A percentile compares a stretch with the other conserved stretches of the same genome.
Conservation (phyloP, 208 protist species). For the Wallacemonas sp. region DNA sequence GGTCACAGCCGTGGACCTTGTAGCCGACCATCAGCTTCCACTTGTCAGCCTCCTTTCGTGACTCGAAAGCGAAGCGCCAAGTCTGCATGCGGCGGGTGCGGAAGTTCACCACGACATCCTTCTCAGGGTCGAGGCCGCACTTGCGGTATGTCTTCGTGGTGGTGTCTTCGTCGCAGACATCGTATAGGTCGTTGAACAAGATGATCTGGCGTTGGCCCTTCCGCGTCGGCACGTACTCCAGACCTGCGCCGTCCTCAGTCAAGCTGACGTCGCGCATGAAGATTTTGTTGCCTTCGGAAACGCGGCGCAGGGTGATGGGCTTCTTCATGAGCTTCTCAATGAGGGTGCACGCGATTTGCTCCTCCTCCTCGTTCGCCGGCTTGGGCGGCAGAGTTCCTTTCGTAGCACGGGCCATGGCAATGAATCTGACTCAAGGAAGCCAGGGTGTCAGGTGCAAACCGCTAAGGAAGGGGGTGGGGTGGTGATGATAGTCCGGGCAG, state of each 20-base stretch:
- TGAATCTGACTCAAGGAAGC: not conserved
- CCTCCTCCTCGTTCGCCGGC: conserved; percentile 18
- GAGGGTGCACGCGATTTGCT: conserved; percentile 10
- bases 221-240: conserved; percentile 48
- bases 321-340: conserved; percentile 17
- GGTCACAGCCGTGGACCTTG: conserved; percentile 12
- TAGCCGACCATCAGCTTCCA: conserved; percentile 45
- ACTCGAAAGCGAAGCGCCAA: conserved; percentile 37
- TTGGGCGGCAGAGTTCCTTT: conserved; percentile 14
- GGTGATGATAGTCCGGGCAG: no score
- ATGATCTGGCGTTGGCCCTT: conserved; percentile 36
- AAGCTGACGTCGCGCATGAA: conserved; percentile 23
- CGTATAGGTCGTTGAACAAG: conserved; percentile 48
- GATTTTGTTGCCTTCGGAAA: conserved; percentile 16
- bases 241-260: conserved; percentile 24
- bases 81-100: conserved; percentile 22
- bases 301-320: conserved; percentile 15
- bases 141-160: conserved; percentile 43
- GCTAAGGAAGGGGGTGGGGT: no score
- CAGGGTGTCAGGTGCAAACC: no score
- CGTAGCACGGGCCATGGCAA: not conserved
- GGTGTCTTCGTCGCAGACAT: conserved; percentile 37
- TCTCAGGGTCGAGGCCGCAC: conserved; percentile 22
- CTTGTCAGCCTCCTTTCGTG: conserved; percentile 15
- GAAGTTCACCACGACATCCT: conserved; percentile 47